phyloP scores from a whole-genome alignment of 352 stramenopile genomes.

The Pythium brachiatum region DNA sequence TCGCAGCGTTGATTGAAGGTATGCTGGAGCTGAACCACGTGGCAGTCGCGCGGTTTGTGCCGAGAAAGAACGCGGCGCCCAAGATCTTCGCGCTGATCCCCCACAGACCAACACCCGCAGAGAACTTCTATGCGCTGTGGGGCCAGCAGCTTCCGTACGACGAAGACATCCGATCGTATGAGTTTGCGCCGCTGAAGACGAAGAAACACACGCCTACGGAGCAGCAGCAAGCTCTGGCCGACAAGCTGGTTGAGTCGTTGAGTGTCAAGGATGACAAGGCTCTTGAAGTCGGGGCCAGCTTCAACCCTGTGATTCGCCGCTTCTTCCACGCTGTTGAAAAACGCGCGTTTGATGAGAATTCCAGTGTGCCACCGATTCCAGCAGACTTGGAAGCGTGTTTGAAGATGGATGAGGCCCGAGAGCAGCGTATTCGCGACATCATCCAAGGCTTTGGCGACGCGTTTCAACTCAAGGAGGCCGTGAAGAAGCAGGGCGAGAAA shows the following conservation, averaged over 20 bases:
- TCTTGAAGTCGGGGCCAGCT: constrained; percentile 52
- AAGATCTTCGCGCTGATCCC: constrained; percentile 79
- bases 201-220: constrained; percentile 47
- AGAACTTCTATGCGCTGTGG: constrained; percentile 75
- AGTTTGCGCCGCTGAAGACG: constrained; percentile 67
- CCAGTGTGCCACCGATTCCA: constrained; percentile 45
- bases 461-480: constrained; percentile 75
- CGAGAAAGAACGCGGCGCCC: constrained; percentile 69
- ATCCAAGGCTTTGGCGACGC: constrained; percentile 70
- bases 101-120: constrained; percentile 31
- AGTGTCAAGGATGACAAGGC: constrained; percentile 66
- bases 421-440: constrained; percentile 46
- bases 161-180: constrained; percentile 75
- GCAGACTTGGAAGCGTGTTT: constrained; percentile 56
- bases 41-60: constrained; percentile 74
- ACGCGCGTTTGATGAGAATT: constrained; percentile 54
- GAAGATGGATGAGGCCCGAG: constrained; percentile 52
- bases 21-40: constrained; percentile 66
- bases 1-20: constrained; percentile 61
- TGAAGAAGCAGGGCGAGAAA: constrained; percentile 53
- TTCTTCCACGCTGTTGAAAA: constrained; percentile 68
- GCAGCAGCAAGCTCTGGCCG: constrained; percentile 56
- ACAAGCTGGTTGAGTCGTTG: constrained; percentile 72
- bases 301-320: constrained; percentile 68
- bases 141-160: constrained; percentile 73